Conservation (phyloP, 495 filamentous ascomycete genomes). For the Aspergillus conjunctus region DNA sequence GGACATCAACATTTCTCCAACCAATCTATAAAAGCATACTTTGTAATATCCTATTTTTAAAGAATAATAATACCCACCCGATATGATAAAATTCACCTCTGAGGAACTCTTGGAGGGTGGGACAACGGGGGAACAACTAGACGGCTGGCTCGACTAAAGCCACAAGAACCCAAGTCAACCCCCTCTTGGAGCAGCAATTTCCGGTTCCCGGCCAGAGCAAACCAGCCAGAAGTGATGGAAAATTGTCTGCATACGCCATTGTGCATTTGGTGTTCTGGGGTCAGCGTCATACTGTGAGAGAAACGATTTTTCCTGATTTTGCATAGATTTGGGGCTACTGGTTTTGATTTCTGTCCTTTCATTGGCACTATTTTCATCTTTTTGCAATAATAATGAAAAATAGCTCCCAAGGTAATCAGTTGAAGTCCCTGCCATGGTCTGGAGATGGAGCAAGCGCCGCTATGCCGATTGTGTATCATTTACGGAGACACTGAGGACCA, state of each 20-base stretch:
- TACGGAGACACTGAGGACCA: slow-evolving; percentile 12
- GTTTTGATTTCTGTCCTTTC: background rate
- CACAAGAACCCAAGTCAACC: slow-evolving; percentile 6
- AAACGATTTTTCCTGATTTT: slow-evolving; percentile 16
- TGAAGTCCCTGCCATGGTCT: slow-evolving; percentile 5
- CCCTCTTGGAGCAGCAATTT: slow-evolving; percentile 4
- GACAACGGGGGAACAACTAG: slow-evolving; percentile 22
- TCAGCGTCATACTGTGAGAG: slow-evolving; percentile 13
- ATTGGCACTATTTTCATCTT: background rate
- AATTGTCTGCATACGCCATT: slow-evolving; percentile 25
- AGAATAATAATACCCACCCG: no score
- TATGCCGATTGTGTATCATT: slow-evolving; percentile 15
- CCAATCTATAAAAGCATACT: background rate
- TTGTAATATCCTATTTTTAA: background rate
- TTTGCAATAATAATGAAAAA: background rate
- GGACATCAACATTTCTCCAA: background rate
- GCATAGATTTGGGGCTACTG: background rate
- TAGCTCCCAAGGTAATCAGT: background rate
- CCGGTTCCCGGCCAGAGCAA: slow-evolving; percentile 17
- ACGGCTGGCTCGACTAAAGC: slow-evolving; percentile 17
- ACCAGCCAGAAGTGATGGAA: slow-evolving; percentile 9
- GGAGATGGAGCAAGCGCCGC: slow-evolving; percentile 4
- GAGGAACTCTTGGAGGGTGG: slow-evolving; percentile 18
- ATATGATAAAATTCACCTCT: slow-evolving; percentile 3
- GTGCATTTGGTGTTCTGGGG: slow-evolving; percentile 22